Percentiles rank a stretch among this genome's conserved stretches.
Evolutionary conservation across 2,329 filamentous ascomycete species (phyloP).

Genomic region (Stagonosporopsis cucurbitacearum): DNA sequence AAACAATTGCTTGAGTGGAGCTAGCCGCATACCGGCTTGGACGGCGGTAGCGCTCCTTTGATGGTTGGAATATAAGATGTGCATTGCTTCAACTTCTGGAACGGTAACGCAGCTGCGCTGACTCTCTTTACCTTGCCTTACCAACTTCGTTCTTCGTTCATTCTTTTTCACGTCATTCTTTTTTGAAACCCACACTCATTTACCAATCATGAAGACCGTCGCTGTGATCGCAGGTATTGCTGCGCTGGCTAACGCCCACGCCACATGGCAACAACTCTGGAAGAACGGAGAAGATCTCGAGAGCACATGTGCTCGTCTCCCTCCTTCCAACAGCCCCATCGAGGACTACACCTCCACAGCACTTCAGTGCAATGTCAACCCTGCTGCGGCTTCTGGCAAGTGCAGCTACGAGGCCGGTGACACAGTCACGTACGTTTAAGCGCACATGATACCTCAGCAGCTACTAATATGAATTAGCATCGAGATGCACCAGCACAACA

Average conservation of each 20-base stretch:
- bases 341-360: conserved; percentile 41
- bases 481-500: conserved; percentile 41
- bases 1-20: conserved; percentile 31
- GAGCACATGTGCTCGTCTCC: conserved; percentile 38
- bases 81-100: conserved; percentile 11
- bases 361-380: conserved; percentile 40
- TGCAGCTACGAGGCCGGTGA: conserved; percentile 36
- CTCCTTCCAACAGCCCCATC: conserved; percentile 38
- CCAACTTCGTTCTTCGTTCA: conserved; percentile 33
- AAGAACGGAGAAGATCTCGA: conserved; percentile 40
- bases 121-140: conserved; percentile 33
- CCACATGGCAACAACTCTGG: conserved; percentile 41
- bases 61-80: conserved; percentile 30
- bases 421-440: conserved; percentile 25
- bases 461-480: conserved; percentile 14
- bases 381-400: conserved; percentile 34
- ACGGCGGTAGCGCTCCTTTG: conserved; percentile 24
- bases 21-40: conserved; percentile 24
- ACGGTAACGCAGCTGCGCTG: conserved; percentile 41
- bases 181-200: conserved; percentile 20
- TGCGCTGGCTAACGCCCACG: conserved; percentile 38
- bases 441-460: not conserved
- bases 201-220: conserved; percentile 35
- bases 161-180: conserved; percentile 34
- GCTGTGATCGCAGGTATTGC: conserved; percentile 36